A percentile compares a stretch with the other conserved stretches of the same genome.
phyloP scores from a whole-genome alignment of 345 rosid genomes.

The Brassica carinata region DNA sequence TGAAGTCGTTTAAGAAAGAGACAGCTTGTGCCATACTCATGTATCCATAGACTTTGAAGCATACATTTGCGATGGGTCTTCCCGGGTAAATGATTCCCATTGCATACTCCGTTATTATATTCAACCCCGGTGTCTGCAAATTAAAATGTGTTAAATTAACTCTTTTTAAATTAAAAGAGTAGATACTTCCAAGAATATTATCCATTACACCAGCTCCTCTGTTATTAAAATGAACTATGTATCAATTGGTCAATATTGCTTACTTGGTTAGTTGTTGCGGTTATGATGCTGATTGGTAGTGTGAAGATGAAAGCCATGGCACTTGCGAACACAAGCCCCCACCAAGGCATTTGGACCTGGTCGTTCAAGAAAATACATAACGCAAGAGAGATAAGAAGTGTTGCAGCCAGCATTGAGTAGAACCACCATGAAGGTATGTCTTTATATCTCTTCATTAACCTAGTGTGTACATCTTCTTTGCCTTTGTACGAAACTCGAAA shows the following conservation, averaged over 20 bases:
- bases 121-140: conserved; percentile 79
- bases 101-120: conserved; percentile 85
- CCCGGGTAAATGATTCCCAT: conserved; percentile 89
- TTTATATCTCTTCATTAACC: conserved; percentile 70
- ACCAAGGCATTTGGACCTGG: conserved; percentile 93
- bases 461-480: conserved; percentile 84
- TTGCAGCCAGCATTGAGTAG: conserved; percentile 48
- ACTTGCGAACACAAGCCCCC: conserved; percentile 82
- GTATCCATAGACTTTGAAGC: conserved; percentile 88
- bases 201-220: background rate
- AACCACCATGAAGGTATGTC: conserved; percentile 98
- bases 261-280: conserved; percentile 94
- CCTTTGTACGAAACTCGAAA: conserved; percentile 64
- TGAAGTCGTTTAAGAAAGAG: conserved; percentile 89
- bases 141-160: background rate
- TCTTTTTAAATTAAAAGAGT: too few species aligned
- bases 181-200: background rate
- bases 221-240: background rate
- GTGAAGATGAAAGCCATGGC: conserved; percentile 79
- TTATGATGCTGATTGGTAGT: conserved; percentile 83
- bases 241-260: background rate
- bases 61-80: conserved; percentile 86
- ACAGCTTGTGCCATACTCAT: conserved; percentile 92
- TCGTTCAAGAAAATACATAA: conserved; percentile 71
- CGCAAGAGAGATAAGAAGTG: conserved; percentile 56